Conservation (phyloP, 2,329 filamentous ascomycete genomes). For the Dothideomycetes sp. region DNA sequence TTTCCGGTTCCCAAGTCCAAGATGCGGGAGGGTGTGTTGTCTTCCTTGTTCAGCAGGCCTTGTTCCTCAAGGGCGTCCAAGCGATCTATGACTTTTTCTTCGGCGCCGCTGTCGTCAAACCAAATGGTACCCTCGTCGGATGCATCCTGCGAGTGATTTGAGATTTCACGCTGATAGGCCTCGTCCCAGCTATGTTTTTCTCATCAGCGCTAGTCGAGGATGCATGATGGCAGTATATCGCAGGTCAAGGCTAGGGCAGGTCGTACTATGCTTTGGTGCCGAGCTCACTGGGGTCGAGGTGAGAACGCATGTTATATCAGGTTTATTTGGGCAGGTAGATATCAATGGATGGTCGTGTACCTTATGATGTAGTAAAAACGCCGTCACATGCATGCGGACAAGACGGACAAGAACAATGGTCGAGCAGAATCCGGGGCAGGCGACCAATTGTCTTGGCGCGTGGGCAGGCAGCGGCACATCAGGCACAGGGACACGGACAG, state of each 20-base stretch:
- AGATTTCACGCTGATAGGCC: constrained; percentile 60
- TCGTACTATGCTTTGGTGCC: constrained; percentile 86
- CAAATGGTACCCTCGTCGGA: constrained; percentile 80
- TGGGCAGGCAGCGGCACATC: too few relatives aligned
- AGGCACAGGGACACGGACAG: too few relatives aligned
- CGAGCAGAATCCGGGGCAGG: too few relatives aligned
- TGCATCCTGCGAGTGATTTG: constrained; percentile 61
- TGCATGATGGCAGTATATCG: not conserved
- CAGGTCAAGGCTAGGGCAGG: too few relatives aligned
- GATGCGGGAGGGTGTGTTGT: constrained; percentile 40
- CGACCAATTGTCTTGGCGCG: too few relatives aligned
- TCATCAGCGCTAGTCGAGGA: constrained; percentile 1
- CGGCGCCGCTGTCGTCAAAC: constrained; percentile 90
- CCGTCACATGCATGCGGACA: too few relatives aligned
- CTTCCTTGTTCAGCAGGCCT: constrained; percentile 30
- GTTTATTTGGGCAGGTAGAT: too few relatives aligned
- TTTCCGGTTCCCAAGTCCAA: constrained; percentile 92
- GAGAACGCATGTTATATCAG: constrained; percentile 7
- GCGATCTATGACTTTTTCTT: constrained; percentile 65
- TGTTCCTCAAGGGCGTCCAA: constrained; percentile 41
- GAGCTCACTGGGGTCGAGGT: constrained; percentile 45
- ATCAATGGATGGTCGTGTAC: too few relatives aligned
- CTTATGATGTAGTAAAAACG: too few relatives aligned
- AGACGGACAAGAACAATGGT: too few relatives aligned
- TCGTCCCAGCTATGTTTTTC: constrained; percentile 36